phyloP scores from a whole-genome alignment of 345 rosid genomes.

The Citrus glauca region DNA sequence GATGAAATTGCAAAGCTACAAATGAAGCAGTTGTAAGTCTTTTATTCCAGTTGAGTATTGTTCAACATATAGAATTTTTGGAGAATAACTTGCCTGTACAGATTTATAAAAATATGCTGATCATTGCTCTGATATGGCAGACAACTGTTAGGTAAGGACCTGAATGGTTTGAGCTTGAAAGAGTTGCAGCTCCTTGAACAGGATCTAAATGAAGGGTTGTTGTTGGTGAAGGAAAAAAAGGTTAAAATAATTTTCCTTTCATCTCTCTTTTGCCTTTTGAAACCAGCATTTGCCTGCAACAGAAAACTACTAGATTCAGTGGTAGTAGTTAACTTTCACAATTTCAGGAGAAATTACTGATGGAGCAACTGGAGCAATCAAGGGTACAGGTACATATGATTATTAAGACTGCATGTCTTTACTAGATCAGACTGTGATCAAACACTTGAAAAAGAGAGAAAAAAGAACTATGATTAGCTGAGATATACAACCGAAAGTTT shows the following conservation, averaged over 20 bases:
- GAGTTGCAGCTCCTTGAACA: constrained; percentile 75
- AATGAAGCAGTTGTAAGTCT: constrained; percentile 61
- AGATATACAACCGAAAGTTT: neutral
- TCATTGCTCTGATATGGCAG: constrained; percentile 31
- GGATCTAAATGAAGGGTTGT: constrained; percentile 55
- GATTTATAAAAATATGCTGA: neutral
- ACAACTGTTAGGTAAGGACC: constrained; percentile 63
- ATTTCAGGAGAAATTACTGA: constrained; percentile 68
- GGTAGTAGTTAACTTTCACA: neutral
- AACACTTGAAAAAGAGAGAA: neutral
- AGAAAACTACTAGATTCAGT: neutral
- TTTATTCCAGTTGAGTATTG: constrained; percentile 1
- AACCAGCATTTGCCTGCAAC: neutral
- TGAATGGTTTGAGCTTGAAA: constrained; percentile 58
- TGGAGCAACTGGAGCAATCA: constrained; percentile 80
- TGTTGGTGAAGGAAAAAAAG: constrained; percentile 73
- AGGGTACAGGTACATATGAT: constrained; percentile 51
- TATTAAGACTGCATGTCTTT: constrained; percentile 2
- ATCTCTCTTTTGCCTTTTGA: neutral
- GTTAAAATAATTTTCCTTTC: constrained; percentile 21
- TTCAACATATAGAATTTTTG: neutral
- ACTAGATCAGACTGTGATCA: neutral
- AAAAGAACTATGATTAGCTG: neutral
- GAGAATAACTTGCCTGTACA: neutral
- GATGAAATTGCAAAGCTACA: constrained; percentile 70